Conservation (phyloP, 2,329 filamentous ascomycete species). For the Aspergillus sergii region DNA sequence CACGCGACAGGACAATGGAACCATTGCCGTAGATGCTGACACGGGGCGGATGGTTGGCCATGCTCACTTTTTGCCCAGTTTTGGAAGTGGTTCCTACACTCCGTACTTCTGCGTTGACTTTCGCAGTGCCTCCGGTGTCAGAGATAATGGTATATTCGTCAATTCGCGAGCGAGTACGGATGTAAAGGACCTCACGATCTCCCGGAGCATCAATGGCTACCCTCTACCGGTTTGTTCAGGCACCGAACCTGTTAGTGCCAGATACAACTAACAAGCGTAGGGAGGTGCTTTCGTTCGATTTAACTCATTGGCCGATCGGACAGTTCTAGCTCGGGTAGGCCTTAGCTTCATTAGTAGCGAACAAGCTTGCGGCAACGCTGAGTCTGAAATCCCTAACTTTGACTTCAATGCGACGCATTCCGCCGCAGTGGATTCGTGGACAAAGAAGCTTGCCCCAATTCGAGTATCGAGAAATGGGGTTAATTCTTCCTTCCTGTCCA, state of each 20-base stretch:
- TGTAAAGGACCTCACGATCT: constrained; percentile 57
- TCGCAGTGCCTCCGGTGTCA: constrained; percentile 52
- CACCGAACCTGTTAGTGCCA: background rate
- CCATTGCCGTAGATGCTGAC: constrained; percentile 57
- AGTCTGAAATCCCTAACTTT: constrained; percentile 66
- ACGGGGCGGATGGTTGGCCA: constrained; percentile 65
- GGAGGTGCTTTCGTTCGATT: constrained; percentile 69
- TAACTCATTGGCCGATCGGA: constrained; percentile 49
- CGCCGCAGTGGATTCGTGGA: constrained; percentile 61
- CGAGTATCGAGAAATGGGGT: constrained; percentile 37
- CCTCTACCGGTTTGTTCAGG: constrained; percentile 42
- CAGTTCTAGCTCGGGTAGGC: constrained; percentile 66
- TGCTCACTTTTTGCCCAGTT: constrained; percentile 65
- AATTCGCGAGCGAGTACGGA: constrained; percentile 61
- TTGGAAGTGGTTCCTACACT: constrained; percentile 62
- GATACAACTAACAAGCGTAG: constrained; percentile 38
- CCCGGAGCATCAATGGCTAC: constrained; percentile 61
- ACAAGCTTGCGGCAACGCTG: constrained; percentile 68
- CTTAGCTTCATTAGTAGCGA: constrained; percentile 68
- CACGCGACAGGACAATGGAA: constrained; percentile 61
- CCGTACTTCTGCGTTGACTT: constrained; percentile 71
- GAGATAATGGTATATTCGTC: constrained; percentile 64
- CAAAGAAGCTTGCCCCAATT: constrained; percentile 52
- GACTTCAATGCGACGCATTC: constrained; percentile 59
- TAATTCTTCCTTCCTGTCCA: constrained; percentile 43